A percentile compares a stretch with the other conserved stretches of the same genome.
These are phyloP conservation scores for Trypanosomatidae sp. DNA, from an alignment of 208 protist genomes.

Conservation along the genomic window DNA sequence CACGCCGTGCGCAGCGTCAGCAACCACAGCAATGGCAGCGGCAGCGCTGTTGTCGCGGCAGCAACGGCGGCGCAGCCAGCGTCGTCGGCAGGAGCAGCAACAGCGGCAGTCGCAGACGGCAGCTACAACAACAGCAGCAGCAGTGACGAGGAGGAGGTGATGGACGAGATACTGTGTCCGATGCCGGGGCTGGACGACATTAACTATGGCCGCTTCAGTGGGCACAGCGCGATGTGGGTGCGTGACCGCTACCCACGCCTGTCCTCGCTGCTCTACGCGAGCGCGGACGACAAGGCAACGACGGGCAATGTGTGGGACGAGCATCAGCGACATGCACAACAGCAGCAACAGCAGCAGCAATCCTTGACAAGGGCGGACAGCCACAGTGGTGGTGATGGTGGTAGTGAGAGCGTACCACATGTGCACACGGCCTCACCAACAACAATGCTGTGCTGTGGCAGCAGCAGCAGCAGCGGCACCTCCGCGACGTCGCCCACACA, in stretches of 20 bases:
- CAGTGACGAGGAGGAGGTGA: slow-evolving; percentile 19
- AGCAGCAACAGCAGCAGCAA: slow-evolving; percentile 1
- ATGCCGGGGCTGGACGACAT: slow-evolving; percentile 74
- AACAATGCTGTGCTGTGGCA: not conserved
- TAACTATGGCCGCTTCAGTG: slow-evolving; percentile 75
- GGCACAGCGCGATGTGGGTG: slow-evolving; percentile 40
- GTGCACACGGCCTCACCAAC: not conserved
- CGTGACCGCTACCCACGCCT: slow-evolving; percentile 43
- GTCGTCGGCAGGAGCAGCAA: too few relatives aligned
- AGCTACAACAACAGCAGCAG: too few relatives aligned
- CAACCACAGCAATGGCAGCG: too few relatives aligned
- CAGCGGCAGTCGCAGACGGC: not conserved
- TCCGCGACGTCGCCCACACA: slow-evolving; percentile 4
- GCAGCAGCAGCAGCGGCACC: not conserved
- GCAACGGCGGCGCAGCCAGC: too few relatives aligned
- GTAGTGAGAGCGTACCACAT: not conserved
- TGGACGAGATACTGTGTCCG: slow-evolving; percentile 64
- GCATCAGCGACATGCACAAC: not conserved
- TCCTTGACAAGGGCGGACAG: not conserved
- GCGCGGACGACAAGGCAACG: not conserved
- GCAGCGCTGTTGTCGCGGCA: too few relatives aligned
- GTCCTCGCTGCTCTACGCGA: slow-evolving; percentile 35
- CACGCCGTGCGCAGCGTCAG: too few relatives aligned
- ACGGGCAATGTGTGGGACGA: not conserved
- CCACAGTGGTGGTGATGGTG: not conserved